Evolutionary conservation across 2,329 filamentous ascomycete species (phyloP).

Genomic region (Reticulascus tulasneorum): DNA sequence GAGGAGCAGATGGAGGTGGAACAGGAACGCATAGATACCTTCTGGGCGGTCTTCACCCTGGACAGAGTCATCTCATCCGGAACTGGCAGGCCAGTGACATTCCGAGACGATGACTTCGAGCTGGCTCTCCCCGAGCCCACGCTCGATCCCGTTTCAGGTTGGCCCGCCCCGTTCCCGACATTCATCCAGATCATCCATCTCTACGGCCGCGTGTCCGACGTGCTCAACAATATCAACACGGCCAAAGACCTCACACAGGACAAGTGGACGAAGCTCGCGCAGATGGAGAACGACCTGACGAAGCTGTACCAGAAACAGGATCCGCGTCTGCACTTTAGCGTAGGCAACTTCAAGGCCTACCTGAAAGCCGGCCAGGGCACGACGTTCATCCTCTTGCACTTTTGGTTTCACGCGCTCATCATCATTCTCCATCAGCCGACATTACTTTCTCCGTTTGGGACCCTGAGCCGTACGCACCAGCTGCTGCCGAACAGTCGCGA

Average conservation of each 20-base stretch:
- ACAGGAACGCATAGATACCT: constrained; percentile 78
- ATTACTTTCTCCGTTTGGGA: constrained; percentile 70
- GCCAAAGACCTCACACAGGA: constrained; percentile 71
- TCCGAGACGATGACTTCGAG: constrained; percentile 82
- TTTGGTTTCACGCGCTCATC: constrained; percentile 86
- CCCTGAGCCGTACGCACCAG: constrained; percentile 57
- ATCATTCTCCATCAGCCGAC: constrained; percentile 83
- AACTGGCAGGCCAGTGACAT: constrained; percentile 77
- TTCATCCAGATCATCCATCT: constrained; percentile 81
- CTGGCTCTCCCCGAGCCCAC: constrained; percentile 59
- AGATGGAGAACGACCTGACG: constrained; percentile 80
- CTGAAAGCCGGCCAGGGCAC: constrained; percentile 77
- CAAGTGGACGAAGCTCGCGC: constrained; percentile 64
- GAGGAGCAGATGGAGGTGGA: constrained; percentile 64
- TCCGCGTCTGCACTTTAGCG: constrained; percentile 74
- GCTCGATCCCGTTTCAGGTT: constrained; percentile 55
- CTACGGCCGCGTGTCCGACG: constrained; percentile 78
- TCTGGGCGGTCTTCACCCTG: constrained; percentile 86
- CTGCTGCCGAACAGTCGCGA: constrained; percentile 78
- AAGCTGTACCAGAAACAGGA: constrained; percentile 69
- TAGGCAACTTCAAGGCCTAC: constrained; percentile 80
- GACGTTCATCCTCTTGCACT: constrained; percentile 81
- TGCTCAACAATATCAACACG: constrained; percentile 76
- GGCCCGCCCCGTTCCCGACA: constrained; percentile 75
- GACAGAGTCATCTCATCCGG: constrained; percentile 86